Evolutionary conservation across 73 alveolate genomes (phyloP), one percentile per base, ranked within the genome.

Genomic region (Halteria grandinella): DNA sequence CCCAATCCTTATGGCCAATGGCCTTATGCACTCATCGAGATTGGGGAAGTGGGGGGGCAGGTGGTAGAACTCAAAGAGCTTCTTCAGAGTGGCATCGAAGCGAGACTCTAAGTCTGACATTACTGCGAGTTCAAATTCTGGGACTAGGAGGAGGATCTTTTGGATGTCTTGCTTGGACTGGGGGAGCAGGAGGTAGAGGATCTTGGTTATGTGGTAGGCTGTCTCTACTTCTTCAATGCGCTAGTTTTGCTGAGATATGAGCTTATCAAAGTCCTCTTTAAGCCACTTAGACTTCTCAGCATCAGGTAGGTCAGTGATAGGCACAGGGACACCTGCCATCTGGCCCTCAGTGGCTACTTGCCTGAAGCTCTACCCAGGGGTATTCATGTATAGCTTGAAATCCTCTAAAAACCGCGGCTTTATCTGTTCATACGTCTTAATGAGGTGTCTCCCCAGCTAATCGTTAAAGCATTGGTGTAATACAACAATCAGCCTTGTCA

Each of bases 391-490:
- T n/a, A n/a, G n/a, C 23, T 34, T 10, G 29, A 23, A 66, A 7
- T 66, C 52, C 6, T 66, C 80, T 6, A 23, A 6, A 3, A 66
- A 24, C 28, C 41, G 43, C 31, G 15, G 36, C 36, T 66, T 66
- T 25, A 45, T 44, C 37, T 44, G 12, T 21, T 77, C 88, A 45
- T 41, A 51, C 20, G 80, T 39, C 43, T 63, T 77, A 11, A 77
- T 21, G 29, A 77, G 29, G 33, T 77, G 88, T 32, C 41, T 77
- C 14, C 88, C 76, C n/a, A 77, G 48, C n/a, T 77, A 39, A 3
- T 77, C 88, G 33, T 77, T 77, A 54, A 77, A 77, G 58, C 88
- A 77, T 15, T 45, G 64, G 40, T 70, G 75, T 1, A 77, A 75
- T 0, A 77, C 81, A 25, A 62, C 49, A 5, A 77, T 77, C 40